Conservation (phyloP, 176 grass and related monocot species). For the Juncus effusus region DNA sequence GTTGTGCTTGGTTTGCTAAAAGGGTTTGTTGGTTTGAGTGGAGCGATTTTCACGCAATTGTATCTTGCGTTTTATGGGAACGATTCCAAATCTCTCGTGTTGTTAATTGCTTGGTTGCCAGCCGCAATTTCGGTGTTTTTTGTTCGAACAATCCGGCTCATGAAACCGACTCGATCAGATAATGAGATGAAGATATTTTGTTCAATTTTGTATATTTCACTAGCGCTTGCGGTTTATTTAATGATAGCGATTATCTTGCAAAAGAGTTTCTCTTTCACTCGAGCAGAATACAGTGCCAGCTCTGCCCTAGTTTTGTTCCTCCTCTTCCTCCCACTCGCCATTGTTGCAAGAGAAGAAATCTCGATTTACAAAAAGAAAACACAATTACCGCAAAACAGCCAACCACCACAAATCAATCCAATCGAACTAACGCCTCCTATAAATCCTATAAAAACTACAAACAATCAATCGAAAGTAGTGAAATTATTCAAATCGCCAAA, state of each 20-base stretch:
- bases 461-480: not conserved
- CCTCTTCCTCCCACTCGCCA: slow-evolving; percentile 55
- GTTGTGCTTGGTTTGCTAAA: slow-evolving; percentile 66
- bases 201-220: slow-evolving; percentile 57
- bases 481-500: slow-evolving; percentile 47
- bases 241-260: slow-evolving; percentile 60
- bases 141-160: slow-evolving; percentile 60
- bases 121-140: slow-evolving; percentile 60
- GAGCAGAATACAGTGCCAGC: slow-evolving; percentile 37
- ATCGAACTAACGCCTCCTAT: too few species aligned
- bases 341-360: slow-evolving; percentile 52
- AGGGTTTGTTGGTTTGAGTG: slow-evolving; percentile 72
- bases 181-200: slow-evolving; percentile 57
- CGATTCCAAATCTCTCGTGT: slow-evolving; percentile 47
- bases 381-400: slow-evolving; percentile 10
- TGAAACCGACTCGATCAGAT: slow-evolving; percentile 24
- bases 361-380: slow-evolving; percentile 26
- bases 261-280: slow-evolving; percentile 42
- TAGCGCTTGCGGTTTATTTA: slow-evolving; percentile 58
- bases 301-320: slow-evolving; percentile 51
- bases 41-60: slow-evolving; percentile 84
- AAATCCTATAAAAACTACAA: too few species aligned
- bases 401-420: not conserved
- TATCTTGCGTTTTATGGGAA: slow-evolving; percentile 59
- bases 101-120: slow-evolving; percentile 75